Evolutionary conservation across 306 rosid species (phyloP).

Genomic region (Styphnolobium japonicum): DNA sequence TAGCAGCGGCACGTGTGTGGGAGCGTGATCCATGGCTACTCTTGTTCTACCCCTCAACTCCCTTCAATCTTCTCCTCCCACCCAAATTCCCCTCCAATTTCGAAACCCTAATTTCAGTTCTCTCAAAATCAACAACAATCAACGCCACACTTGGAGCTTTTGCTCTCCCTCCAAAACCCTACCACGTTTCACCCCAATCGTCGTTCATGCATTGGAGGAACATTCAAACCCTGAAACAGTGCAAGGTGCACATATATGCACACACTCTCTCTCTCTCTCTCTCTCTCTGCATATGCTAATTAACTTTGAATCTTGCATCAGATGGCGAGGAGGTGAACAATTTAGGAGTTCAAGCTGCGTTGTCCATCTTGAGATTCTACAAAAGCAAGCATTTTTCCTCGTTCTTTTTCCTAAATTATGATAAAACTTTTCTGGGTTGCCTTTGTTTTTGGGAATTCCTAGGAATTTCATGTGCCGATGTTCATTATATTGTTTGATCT

Average conservation of each 20-base stretch:
- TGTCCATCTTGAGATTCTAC: slow-evolving; percentile 71
- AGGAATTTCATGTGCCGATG: neutral
- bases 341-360: slow-evolving; percentile 66
- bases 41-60: slow-evolving; percentile 19
- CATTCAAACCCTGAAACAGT: slow-evolving; percentile 37
- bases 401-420: neutral
- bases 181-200: slow-evolving; percentile 4
- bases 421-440: too few relatives aligned
- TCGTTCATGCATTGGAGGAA: slow-evolving; percentile 17
- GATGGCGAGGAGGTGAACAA: slow-evolving; percentile 51
- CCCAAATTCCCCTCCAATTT: neutral
- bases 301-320: slow-evolving; percentile 1
- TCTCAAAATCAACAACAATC: slow-evolving; percentile 5
- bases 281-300: neutral
- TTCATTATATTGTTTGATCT: neutral
- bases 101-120: slow-evolving; percentile 31
- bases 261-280: neutral
- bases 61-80: neutral
- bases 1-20: neutral
- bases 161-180: slow-evolving; percentile 11
- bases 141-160: neutral
- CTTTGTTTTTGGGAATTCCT: neutral
- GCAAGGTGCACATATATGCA: slow-evolving; percentile 46
- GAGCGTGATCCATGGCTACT: slow-evolving; percentile 34
- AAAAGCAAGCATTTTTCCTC: slow-evolving; percentile 42